A percentile compares a stretch with the other conserved stretches of the same genome.
Conservation (phyloP, 108 stramenopile genomes). For the Halocafeteria seosinensis region DNA sequence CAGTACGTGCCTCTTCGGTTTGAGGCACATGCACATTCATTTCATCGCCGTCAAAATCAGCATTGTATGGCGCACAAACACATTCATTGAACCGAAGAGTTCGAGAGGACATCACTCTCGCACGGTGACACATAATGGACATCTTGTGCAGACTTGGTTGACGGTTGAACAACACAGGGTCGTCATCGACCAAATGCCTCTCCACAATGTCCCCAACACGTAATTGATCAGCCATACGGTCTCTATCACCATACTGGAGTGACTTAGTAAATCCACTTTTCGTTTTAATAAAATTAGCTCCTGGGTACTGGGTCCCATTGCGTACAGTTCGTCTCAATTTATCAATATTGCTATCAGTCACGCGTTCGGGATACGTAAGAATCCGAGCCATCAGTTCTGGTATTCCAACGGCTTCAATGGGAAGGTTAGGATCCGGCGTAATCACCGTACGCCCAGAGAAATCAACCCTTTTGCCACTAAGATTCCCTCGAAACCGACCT, state of each 20-base stretch:
- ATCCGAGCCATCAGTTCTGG: slow-evolving; percentile 72
- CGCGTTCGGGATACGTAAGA: slow-evolving; percentile 91
- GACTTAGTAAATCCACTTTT: slow-evolving; percentile 40
- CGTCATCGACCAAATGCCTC: slow-evolving; percentile 90
- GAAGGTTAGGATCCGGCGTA: slow-evolving; percentile 84
- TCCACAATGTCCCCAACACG: slow-evolving; percentile 85
- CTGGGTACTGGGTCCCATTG: slow-evolving; percentile 83
- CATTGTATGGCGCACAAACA: slow-evolving; percentile 94
- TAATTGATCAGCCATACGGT: slow-evolving; percentile 55
- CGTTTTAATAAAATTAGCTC: slow-evolving; percentile 60
- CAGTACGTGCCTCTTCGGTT: slow-evolving; percentile 93
- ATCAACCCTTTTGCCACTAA: slow-evolving; percentile 92
- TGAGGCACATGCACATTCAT: slow-evolving; percentile 99
- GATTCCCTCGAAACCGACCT: slow-evolving; percentile 89
- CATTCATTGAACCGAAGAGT: slow-evolving; percentile 98
- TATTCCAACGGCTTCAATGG: slow-evolving; percentile 87
- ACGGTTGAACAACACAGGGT: slow-evolving; percentile 94
- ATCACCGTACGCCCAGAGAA: slow-evolving; percentile 94
- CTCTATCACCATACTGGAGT: slow-evolving; percentile 69
- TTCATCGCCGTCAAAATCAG: slow-evolving; percentile 98
- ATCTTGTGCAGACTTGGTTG: slow-evolving; percentile 95
- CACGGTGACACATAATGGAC: slow-evolving; percentile 88
- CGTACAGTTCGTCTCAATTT: slow-evolving; percentile 57
- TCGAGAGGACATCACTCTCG: slow-evolving; percentile 74
- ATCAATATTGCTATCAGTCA: slow-evolving; percentile 80